Base-by-base conservation (phyloP, 1,284 basidiomycete genomes). In the Ceratobasidium theobromae region DNA sequence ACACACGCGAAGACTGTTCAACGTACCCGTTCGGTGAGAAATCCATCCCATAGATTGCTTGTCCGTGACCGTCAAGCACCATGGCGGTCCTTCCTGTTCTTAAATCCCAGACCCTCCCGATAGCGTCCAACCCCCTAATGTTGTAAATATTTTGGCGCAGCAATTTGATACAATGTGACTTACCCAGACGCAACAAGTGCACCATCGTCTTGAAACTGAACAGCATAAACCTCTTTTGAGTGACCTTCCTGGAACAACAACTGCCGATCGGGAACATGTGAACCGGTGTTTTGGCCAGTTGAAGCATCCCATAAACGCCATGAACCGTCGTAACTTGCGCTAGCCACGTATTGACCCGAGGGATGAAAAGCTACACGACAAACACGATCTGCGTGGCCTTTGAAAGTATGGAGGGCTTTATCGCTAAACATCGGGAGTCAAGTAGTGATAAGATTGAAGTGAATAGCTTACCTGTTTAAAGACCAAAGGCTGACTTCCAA, bases 291-390 rank as follows among this genome's bases (percentile, higher is more conserved):
- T 49, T 82, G 81, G 6, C 58, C 58, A 1, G 58, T 64, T 3
- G 58, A 64, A 1, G 94, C 88, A 75, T 99, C 95, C 97, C 97
- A 99, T 52, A 99, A 77, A 41, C 97, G 81, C 96, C 97, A 99
- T n/a, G 96, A 94, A 3, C 93, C 97, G 76, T 99, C 97, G 72
- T 96, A 99, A 67, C 93, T 93, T 0, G 96, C 95, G 68, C 93
- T 95, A 0, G 91, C 96, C 12, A 98, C 84, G 74, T 96, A 98
- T 51, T 87, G 78, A 0, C 97, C 97, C 0, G 92, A 93, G 0
- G 97, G 95, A 76, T 99, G 97, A 77, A 99, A 99, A 0, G 89
- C 93, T 9, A 98, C 89, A 12, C 96, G 86, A 72, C 93, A 95
- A 2, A 99, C 88, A 18, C 97, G 88, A 66, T 88, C 91, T 73